Evolutionary conservation across 2,329 filamentous ascomycete genomes (phyloP), one percentile per base, ranked within the genome.

Genomic region (Fusarium floridanum): DNA sequence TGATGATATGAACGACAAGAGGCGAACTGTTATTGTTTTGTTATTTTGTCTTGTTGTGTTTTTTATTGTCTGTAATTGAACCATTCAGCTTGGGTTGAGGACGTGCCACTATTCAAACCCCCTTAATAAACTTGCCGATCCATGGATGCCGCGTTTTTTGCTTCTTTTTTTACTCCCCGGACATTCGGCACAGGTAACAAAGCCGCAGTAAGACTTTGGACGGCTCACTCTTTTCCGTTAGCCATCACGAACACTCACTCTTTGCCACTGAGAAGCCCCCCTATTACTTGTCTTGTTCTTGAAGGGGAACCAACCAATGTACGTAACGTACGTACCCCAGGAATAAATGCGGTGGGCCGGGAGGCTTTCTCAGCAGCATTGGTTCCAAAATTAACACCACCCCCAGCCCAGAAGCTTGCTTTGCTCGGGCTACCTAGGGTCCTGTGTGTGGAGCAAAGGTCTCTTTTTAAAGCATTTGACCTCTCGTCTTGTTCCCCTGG

Each of bases 401-500:
- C 29, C 39, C 57, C 32, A 34, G 11, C 48, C 22, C 11, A 27
- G 20, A n/a, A n/a, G 20, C 48, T 17, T 14, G 29, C 29, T 11
- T 2, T 32, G 29, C 29, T 32, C 29, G 29, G 29, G 29, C 29
- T 34, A 4, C 32, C 32, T 11, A 48, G 43, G 43, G 43, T 24
- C 43, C 43, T 48, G n/a, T 12, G 17, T 43, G 20, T n/a, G 36
- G 56, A 43, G 56, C 27, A 60, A 20, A 29, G 27, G 22, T 12
- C 8, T 14, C 22, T 20, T 41, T 20, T 37, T 39, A 29, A 60
- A 60, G 56, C 34, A 59, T 37, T 24, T 34, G 20, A 36, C 53
- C 32, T 36, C 32, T 29, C 32, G 27, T 56, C 12, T 64, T 56
- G 61, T 68, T 53, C 72, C 69, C 72, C 72, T 70, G 66, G 61